phyloP scores from a whole-genome alignment of 371 early-diverging fungal genomes.

The Mortierella sp. region DNA sequence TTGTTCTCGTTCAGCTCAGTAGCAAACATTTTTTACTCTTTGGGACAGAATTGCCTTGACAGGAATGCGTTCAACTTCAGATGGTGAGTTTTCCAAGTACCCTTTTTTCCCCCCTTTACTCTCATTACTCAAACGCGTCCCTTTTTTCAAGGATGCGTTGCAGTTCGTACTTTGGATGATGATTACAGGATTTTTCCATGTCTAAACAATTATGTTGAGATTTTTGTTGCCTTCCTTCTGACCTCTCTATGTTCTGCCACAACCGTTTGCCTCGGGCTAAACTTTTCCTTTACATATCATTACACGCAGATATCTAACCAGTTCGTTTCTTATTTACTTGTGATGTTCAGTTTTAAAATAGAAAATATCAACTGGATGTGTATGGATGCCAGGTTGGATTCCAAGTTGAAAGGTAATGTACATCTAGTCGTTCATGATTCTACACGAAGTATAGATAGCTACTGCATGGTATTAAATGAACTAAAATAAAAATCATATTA shows the following conservation, averaged over 20 bases:
- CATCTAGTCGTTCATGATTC: neutral
- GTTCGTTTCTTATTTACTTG: neutral
- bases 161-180: slow-evolving; percentile 37
- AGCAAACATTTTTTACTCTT: neutral
- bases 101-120: no score
- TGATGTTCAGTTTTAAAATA: neutral
- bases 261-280: neutral
- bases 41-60: neutral
- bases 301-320: neutral
- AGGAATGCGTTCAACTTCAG: no score
- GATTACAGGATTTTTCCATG: slow-evolving; percentile 54
- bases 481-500: neutral
- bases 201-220: slow-evolving; percentile 59
- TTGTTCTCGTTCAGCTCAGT: neutral
- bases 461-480: neutral
- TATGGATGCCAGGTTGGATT: neutral
- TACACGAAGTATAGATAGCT: neutral
- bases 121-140: neutral
- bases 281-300: neutral
- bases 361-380: neutral
- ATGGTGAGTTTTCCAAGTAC: neutral
- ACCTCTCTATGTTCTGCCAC: slow-evolving; percentile 19
- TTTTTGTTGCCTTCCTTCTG: slow-evolving; percentile 59
- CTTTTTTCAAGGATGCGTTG: slow-evolving; percentile 4
- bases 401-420: neutral